phyloP scores from a whole-genome alignment of 2,329 filamentous ascomycete genomes.

The Hymenoscyphus scutula region DNA sequence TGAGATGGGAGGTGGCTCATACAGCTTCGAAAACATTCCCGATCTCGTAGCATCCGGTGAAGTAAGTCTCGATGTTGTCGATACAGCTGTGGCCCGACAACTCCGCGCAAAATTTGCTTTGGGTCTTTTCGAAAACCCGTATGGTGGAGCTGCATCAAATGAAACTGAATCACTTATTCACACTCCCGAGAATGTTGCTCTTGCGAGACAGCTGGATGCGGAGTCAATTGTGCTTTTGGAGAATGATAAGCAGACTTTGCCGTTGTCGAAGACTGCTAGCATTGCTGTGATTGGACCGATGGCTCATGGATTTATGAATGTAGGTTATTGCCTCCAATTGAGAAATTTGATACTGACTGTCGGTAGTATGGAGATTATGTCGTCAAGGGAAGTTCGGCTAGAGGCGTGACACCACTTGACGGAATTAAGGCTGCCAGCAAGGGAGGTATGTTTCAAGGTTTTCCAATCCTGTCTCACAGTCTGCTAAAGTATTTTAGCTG shows the following conservation, averaged over 20 bases:
- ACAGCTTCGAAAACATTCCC: slow-evolving; percentile 66
- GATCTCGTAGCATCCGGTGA: slow-evolving; percentile 60
- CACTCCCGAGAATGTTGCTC: slow-evolving; percentile 62
- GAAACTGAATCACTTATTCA: slow-evolving; percentile 60
- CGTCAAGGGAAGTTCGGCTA: slow-evolving; percentile 60
- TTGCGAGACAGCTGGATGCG: slow-evolving; percentile 73
- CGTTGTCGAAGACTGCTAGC: slow-evolving; percentile 63
- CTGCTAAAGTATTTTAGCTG: slow-evolving; percentile 25
- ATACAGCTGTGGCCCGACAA: slow-evolving; percentile 63
- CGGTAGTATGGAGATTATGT: slow-evolving; percentile 71
- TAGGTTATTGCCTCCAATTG: slow-evolving; percentile 39
- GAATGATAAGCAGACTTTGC: slow-evolving; percentile 64
- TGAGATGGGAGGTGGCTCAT: slow-evolving; percentile 75
- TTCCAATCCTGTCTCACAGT: background rate
- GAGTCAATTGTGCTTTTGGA: slow-evolving; percentile 81
- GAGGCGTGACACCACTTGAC: slow-evolving; percentile 67
- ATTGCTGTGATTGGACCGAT: slow-evolving; percentile 75
- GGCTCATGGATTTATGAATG: slow-evolving; percentile 69
- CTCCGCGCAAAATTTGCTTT: slow-evolving; percentile 66
- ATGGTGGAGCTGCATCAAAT: slow-evolving; percentile 54
- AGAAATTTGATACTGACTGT: background rate
- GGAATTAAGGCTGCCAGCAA: slow-evolving; percentile 62
- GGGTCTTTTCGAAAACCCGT: slow-evolving; percentile 71
- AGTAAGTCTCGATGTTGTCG: slow-evolving; percentile 57
- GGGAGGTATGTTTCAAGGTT: slow-evolving; percentile 40